Evolutionary conservation across 352 stramenopile genomes (phyloP), one percentile per base, ranked within the genome.

Genomic region (Halophytophthora batemanensis): DNA sequence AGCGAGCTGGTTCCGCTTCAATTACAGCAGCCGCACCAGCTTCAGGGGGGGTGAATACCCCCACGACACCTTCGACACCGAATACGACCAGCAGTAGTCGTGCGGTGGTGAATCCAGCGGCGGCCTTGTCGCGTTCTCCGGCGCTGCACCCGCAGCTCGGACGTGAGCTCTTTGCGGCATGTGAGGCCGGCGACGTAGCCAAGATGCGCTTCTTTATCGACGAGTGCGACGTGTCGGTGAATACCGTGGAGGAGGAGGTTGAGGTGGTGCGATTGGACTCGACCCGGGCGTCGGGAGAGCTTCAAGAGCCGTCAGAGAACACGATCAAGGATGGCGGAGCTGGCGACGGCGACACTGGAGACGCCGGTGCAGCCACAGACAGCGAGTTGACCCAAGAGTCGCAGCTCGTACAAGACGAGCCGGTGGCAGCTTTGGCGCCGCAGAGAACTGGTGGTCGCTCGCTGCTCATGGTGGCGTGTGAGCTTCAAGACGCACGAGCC

Each of bases 91-190:
- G 11, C n/a, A 50, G 35, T 33, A 61, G 43, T 21, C 28, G 18
- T 3, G 53, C 57, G 5, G 31, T 66, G 6, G 42, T 66, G 18
- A 50, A 58, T 15, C 38, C 56, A 6, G 47, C 53, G 29, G 48
- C 38, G 45, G 37, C 42, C 4, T 33, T 53, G 11, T 31, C 22
- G 1, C 23, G 43, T 17, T 46, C 57, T 0, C 59, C 63, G 52
- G 22, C 55, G 4, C 43, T 77, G 10, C 63, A 82, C 43, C 68
- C 68, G 1, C 68, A 82, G 44, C 59, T 78, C 3, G 63, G 74
- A 34, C 29, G 44, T 1, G 50, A 64, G 15, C 48, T 73, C 3
- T 58, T 78, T 13, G 33, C 29, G 13, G 61, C 63, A 2, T 69
- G 61, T 19, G 50, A 64, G 53, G 28, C 23, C 14, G 62, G 50